Base-by-base conservation (phyloP, 1,284 basidiomycete genomes). In the Cerrena zonata region DNA sequence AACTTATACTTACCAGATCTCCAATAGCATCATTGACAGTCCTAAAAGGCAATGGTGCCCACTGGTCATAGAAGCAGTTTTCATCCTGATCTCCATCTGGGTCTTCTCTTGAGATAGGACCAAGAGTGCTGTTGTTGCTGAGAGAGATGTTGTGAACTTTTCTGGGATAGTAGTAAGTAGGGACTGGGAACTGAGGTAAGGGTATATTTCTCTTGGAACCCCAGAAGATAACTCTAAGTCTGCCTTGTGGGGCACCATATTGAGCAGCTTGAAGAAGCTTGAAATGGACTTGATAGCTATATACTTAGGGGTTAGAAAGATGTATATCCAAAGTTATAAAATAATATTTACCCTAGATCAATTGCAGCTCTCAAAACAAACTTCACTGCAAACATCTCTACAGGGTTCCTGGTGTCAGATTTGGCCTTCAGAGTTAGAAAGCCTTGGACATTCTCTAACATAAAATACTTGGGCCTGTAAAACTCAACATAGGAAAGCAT, bases 401-500 rank as follows among this genome's bases (percentile, higher is more conserved):
- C 71, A 19, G 19, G 19, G 4, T 23, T 22, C 5, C 11, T 39
- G 13, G 21, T 15, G 13, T 39, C 37, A 5, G 5, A 18, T 4
- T 15, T 15, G 13, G 21, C 19, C 22, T 42, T 42, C 19, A 22
- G 41, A 15, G 13, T 22, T 13, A 42, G 7, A 0, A 69, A 64
- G 0, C 86, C 86, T 21, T 63, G 59, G 2, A 88, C 85, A 62
- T 88, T 88, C 62, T 89, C 86, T 23, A 89, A 68, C 5, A 87
- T 70, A 53, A 88, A 76, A 56, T 81, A 86, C 27, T 66, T 65
- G 0, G 85, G 82, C 30, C 71, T 65, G 56, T 85, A 86, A 52
- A 77, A 74, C 56, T 89, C 86, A n/a, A 84, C 80, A 58, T 76
- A 86, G n/a, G 81, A 80, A 3, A 89, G 66, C 79, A 86, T 85